A percentile compares a stretch with the other conserved stretches of the same genome.
phyloP scores from a whole-genome alignment of 2,329 filamentous ascomycete species.

The Curvularia lunata region DNA sequence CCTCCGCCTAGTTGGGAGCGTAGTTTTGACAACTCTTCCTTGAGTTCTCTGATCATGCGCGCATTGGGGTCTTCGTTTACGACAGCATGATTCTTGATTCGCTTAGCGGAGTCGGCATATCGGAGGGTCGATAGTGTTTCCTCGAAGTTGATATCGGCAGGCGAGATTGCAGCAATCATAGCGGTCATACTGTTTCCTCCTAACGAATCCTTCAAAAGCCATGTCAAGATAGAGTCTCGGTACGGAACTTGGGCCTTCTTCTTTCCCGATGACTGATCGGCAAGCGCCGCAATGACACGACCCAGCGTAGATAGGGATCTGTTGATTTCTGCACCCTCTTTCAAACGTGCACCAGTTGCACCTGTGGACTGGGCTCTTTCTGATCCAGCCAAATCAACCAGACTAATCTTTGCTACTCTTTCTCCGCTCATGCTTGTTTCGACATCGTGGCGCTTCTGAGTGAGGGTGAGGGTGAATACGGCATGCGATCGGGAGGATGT shows the following conservation, averaged over 20 bases:
- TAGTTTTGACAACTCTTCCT: conserved; percentile 87
- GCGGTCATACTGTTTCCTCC: conserved; percentile 99
- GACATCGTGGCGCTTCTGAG: conserved; percentile 87
- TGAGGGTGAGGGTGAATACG: conserved; percentile 94
- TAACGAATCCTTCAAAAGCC: conserved; percentile 94
- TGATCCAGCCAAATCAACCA: conserved; percentile 97
- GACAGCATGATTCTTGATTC: conserved; percentile 99
- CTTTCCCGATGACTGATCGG: conserved; percentile 85
- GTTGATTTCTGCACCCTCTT: conserved; percentile 99
- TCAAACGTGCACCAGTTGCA: conserved; percentile 90
- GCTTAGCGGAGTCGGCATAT: conserved; percentile 96
- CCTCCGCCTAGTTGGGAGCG: conserved; percentile 75
- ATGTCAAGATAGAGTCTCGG: conserved; percentile 94
- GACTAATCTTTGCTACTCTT: conserved; percentile 95
- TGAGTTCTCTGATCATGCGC: conserved; percentile 96
- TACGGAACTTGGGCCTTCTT: conserved; percentile 88
- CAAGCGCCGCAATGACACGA: conserved; percentile 94
- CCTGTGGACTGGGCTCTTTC: conserved; percentile 97
- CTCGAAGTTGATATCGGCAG: conserved; percentile 98
- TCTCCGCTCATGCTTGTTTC: conserved; percentile 98
- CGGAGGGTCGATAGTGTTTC: conserved; percentile 94
- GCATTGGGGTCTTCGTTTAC: conserved; percentile 99
- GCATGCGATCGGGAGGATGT: conserved; percentile 98
- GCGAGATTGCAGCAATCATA: conserved; percentile 99
- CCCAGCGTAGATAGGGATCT: conserved; percentile 93